Conservation (phyloP, 495 filamentous ascomycete species). For the Bryoglossum gracile region DNA sequence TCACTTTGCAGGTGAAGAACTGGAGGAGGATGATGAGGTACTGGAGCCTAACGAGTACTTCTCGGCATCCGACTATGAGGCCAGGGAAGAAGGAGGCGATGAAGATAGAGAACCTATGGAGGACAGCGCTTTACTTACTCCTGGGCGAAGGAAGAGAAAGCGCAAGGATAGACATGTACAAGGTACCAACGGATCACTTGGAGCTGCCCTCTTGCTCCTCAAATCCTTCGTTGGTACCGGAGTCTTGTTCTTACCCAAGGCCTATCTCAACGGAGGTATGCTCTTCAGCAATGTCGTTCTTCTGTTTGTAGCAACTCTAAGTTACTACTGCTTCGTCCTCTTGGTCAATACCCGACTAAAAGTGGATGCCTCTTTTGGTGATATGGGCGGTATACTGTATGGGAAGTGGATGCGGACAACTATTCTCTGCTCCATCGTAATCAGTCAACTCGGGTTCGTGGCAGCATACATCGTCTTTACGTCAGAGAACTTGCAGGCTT, state of each 20-base stretch:
- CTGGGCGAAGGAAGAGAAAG: conserved; percentile 60
- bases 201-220: conserved; percentile 73
- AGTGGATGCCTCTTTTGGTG: conserved; percentile 86
- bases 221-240: conserved; percentile 98
- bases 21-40: conserved; percentile 92
- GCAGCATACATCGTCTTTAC: conserved; percentile 99
- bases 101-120: conserved; percentile 71
- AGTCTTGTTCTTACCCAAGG: conserved; percentile 90
- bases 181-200: conserved; percentile 64
- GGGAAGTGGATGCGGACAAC: conserved; percentile 81
- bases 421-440: conserved; percentile 83
- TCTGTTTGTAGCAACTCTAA: conserved; percentile 71
- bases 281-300: conserved; percentile 90
- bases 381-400: conserved; percentile 89
- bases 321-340: conserved; percentile 94
- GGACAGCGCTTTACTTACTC: conserved; percentile 70
- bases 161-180: conserved; percentile 61
- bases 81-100: conserved; percentile 40
- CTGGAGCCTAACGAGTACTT: conserved; percentile 81
- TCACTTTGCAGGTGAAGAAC: conserved; percentile 92
- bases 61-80: conserved; percentile 21
- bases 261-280: conserved; percentile 93
- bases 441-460: conserved; percentile 93
- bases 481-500: conserved; percentile 89
- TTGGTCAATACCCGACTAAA: conserved; percentile 79